A percentile compares a stretch with the other conserved stretches of the same genome.
Conservation (phyloP, 371 early-diverging fungal species). For the Capillidium rhysosporum region DNA sequence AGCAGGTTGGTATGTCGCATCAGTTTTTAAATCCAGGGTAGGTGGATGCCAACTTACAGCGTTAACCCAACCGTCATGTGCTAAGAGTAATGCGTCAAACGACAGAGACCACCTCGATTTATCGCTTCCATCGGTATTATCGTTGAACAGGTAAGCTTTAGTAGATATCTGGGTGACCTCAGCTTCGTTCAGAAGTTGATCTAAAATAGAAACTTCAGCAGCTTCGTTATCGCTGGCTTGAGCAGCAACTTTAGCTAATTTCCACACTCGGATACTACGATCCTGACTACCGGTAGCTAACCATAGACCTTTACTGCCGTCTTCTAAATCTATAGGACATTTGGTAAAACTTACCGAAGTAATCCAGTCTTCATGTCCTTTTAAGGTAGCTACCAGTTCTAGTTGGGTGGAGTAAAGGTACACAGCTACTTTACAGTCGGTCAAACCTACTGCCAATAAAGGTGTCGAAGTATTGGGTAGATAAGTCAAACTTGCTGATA, state of each 20-base stretch:
- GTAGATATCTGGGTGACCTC: not conserved
- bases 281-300: slow-evolving; percentile 85
- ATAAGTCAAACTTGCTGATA: not conserved
- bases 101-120: not conserved
- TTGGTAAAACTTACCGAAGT: slow-evolving; percentile 27
- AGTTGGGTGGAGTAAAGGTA: not conserved
- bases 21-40: slow-evolving; percentile 3
- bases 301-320: slow-evolving; percentile 37
- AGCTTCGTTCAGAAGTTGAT: not conserved
- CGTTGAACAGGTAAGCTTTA: not conserved
- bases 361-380: slow-evolving; percentile 95
- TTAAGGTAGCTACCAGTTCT: slow-evolving; percentile 52
- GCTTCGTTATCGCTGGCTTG: not conserved
- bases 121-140: not conserved
- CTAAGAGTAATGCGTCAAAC: slow-evolving; percentile 71
- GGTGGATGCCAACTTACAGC: slow-evolving; percentile 20
- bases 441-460: not conserved
- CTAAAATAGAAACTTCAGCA: not conserved
- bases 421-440: not conserved
- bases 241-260: not conserved
- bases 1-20: slow-evolving; percentile 35
- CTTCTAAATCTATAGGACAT: slow-evolving; percentile 32
- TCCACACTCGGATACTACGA: slow-evolving; percentile 79
- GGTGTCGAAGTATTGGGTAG: not conserved
- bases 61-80: slow-evolving; percentile 93